Evolutionary conservation across 148 eudicot species (phyloP).

Genomic region (Spergularia bocconei): DNA sequence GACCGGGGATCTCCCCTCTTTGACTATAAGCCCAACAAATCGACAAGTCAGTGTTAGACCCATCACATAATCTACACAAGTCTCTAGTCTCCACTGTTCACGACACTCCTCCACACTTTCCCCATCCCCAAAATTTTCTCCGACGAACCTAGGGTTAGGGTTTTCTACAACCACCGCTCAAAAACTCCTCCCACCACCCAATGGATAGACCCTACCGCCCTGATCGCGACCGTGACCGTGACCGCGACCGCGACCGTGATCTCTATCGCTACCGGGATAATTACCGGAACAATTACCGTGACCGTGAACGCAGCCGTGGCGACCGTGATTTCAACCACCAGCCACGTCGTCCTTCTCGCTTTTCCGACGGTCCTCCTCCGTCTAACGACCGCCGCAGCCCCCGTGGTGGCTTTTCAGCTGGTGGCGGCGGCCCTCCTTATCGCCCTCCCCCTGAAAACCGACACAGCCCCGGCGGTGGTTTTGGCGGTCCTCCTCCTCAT

Average conservation of each 20-base stretch:
- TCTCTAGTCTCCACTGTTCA: too few relatives aligned
- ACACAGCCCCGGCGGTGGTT: conserved; percentile 42
- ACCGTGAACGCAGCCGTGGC: conserved; percentile 32
- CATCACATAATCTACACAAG: too few relatives aligned
- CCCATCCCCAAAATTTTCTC: background rate
- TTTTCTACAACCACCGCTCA: background rate
- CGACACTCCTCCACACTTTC: too few relatives aligned
- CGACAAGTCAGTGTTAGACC: too few relatives aligned
- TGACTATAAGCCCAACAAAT: too few relatives aligned
- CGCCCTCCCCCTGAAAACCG: conserved; percentile 28
- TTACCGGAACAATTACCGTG: conserved; percentile 19
- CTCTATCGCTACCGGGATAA: conserved; percentile 22
- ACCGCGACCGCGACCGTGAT: conserved; percentile 37
- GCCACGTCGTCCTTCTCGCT: conserved; percentile 45
- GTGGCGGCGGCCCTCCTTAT: conserved; percentile 28
- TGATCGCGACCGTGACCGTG: conserved; percentile 27
- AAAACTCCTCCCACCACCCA: conserved; percentile 1
- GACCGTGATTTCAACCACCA: conserved; percentile 32
- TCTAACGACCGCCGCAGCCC: conserved; percentile 38
- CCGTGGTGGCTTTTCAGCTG: conserved; percentile 33
- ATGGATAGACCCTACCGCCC: conserved; percentile 29
- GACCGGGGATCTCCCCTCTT: too few relatives aligned
- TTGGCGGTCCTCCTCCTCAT: conserved; percentile 27
- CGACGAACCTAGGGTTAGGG: conserved; percentile 19
- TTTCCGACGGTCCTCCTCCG: conserved; percentile 37